Base-by-base conservation (phyloP, 352 stramenopile species). In the Globisporangium paroecandrum region DNA sequence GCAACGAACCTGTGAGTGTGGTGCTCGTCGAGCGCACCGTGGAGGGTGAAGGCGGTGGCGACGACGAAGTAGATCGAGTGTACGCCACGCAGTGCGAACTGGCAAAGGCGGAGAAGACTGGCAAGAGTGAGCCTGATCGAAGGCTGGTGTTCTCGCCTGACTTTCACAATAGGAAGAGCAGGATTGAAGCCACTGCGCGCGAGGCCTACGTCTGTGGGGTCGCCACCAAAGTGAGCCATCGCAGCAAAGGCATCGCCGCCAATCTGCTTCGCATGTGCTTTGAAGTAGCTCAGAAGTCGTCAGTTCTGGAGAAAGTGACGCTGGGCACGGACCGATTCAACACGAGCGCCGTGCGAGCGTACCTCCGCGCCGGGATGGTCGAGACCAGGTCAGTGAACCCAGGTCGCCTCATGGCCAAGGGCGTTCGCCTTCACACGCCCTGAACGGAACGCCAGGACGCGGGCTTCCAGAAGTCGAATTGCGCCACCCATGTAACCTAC, bases 301-400 rank as follows among this genome's bases (percentile, higher is more conserved):
- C 18, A 2, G 2, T 36, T 5, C 1, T 64, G n/a, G 58, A 46
- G 47, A 34, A 38, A 36, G 12, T 56, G 58, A 56, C 58, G 15
- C n/a, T 64, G 1, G 59, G 41, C 41, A 64, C 59, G 3, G 41
- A 64, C 12, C 22, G 41, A 25, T 56, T 64, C 18, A 64, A 64
- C 13, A 6, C 41, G 8, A 64, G 29, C 38, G 59, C 58, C 6
- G 38, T 56, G 41, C 58, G 58, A 6, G 58, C 58, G 41, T 64
- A 64, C 38, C 24, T 55, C 10, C 5, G 29, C 18, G 59, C 41
- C 6, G 15, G 59, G 15, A 64, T 64, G 59, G 41, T 56, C 25
- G 59, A 64, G 46, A 64, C 41, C 4, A 24, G n/a, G 41, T 56
- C 41, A 9, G 22, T 43, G 46, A 56, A 53, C 3, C 25, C 41